Evolutionary conservation across 192 early-diverging fungal species (phyloP), one percentile per base, ranked within the genome.

Genomic region (Rhizophagus sp.): DNA sequence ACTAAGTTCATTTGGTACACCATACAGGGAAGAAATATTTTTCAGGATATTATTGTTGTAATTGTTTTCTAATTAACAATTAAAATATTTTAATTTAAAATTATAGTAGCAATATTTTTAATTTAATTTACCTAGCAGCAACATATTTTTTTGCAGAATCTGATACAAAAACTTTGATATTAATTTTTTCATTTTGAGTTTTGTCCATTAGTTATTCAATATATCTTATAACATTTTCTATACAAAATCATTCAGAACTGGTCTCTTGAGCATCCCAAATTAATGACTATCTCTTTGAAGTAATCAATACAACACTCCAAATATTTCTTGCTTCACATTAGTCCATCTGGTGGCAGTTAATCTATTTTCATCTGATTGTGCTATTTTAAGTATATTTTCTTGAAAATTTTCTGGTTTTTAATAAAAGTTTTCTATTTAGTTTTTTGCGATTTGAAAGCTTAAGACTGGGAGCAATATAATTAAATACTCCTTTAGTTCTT

Each of bases 131-230:
- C 72, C 50, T 73, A 49, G 44, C 39, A 8, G 39, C 39, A 44
- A 19, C 69, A 71, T 73, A 73, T 27, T 73, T 12, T 25, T 12
- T n/a, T n/a, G n/a, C n/a, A n/a, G n/a, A n/a, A n/a, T n/a, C n/a
- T n/a, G n/a, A n/a, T n/a, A 73, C 72, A 73, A 12, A 73, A 12
- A 22, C 44, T n/a, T 73, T 73, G 11, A 73, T 73, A n/a, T 73
- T 73, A 11, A 73, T 57, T 73, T n/a, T n/a, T n/a, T n/a, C n/a
- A n/a, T n/a, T n/a, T n/a, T n/a, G 8, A 33, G 49, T 50, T 61
- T 73, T 17, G 27, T 73, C 17, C 24, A 52, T 57, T 27, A 73
- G 15, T 47, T 25, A 4, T 73, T 30, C 34, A 22, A 73, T 52
- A 33, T 47, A 2, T 25, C 3, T 2, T 2, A 47, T 73, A 22